Evolutionary conservation across 2,329 filamentous ascomycete species (phyloP), one percentile per base, ranked within the genome.

Genomic region (Lithohypha guttulata): DNA sequence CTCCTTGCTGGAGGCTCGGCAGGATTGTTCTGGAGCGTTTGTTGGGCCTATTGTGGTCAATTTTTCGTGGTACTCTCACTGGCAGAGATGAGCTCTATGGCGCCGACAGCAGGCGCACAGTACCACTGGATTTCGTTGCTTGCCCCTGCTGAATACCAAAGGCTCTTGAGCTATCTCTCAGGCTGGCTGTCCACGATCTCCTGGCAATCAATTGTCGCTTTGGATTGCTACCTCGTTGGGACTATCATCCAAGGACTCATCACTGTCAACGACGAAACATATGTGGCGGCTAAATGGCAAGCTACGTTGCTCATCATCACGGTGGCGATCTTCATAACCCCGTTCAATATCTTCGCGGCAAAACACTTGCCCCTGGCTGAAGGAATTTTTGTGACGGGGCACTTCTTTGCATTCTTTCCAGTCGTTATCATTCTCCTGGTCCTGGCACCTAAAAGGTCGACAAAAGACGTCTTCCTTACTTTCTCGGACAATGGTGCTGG

Each of bases 41-140:
- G 10, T 31, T 36, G 39, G 32, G n/a, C 32, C 6, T 36, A 30
- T 18, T 4, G 30, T 30, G 32, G 39, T 20, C 27, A 36, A 20
- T 13, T 19, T 25, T 31, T 31, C 25, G 33, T 42, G 10, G 39
- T 37, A 10, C 23, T 29, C 9, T 36, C 32, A n/a, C 33, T 42
- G 14, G 32, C 32, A 4, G 32, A 31, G 13, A 30, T 42, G 32
- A n/a, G 23, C 6, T n/a, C 17, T 10, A 42, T 36, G 39, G 39
- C 39, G 4, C 39, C 39, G 3, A 42, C 39, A 13, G 32, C 40
- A 22, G 34, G 72, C 15, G 73, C 71, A 1, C 71, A 75, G 15
- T 28, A 73, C 44, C 69, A 73, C 46, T 75, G 70, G 70, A 69
- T 73, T 1, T 71, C 64, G 1, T 69, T 72, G 35, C 72, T 73